Base-by-base conservation (phyloP, 2,329 filamentous ascomycete genomes). In the Camillea tinctor region DNA sequence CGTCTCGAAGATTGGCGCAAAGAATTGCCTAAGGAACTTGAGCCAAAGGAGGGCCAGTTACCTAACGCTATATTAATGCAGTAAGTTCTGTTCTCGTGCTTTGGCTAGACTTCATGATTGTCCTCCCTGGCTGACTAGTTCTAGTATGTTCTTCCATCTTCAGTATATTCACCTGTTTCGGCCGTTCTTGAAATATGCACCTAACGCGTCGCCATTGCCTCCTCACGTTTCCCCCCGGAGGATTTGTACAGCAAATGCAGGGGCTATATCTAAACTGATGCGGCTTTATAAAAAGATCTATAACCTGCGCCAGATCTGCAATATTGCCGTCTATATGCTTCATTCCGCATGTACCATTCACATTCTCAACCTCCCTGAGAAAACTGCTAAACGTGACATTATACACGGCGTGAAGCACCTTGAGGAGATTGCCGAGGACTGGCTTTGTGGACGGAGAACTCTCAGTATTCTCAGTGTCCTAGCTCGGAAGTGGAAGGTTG, bases 261-360 rank as follows among this genome's bases (percentile, higher is more conserved):
- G 89, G 1, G 88, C 89, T 64, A 95, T 98, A 58, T 97, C 93
- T 0, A 98, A 97, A 71, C 80, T 97, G n/a, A 89, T 97, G 78
- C 88, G 95, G 0, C 79, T 97, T 1, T 99, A 98, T 77, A 97
- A 96, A 74, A 92, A 94, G 67, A 89, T 89, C 1, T 96, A 97
- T 74, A 92, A 94, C 9, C 78, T 98, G 13, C 88, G 92, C 4
- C 94, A 98, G 73, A 97, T 99, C 36, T 96, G 92, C 77, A 98
- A 98, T 71, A 92, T 98, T 68, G 93, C 91, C 2, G 93, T 98
- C 0, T 99, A 99, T 74, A 97, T 98, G 76, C 84, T 91, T 0
- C 94, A 98, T 74, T 95, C 92, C 4, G 93, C 95, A 26, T 97
- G 93, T 72, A 97, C 93, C 0, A 96, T 98, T 48, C 95, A 98